A percentile compares a stretch with the other conserved stretches of the same genome.
phyloP scores from a whole-genome alignment of 225 moss, liverwort and hornwort genomes.

The Physcomitrium patens region DNA sequence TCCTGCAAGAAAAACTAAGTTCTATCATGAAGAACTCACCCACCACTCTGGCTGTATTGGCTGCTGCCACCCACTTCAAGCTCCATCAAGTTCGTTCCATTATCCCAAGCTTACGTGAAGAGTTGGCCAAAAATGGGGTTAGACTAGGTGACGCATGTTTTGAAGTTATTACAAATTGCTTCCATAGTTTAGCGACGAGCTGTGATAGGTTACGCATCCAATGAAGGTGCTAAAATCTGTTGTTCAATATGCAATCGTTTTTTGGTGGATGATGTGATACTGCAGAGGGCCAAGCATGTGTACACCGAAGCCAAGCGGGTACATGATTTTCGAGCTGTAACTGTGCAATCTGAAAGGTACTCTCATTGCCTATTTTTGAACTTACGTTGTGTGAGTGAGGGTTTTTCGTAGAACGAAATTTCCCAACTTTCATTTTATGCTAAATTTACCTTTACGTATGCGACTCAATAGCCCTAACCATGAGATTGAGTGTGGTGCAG shows the following conservation, averaged over 20 bases:
- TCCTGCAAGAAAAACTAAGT: slow-evolving; percentile 55
- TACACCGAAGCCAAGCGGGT: slow-evolving; percentile 83
- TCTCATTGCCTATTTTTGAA: slow-evolving; percentile 1
- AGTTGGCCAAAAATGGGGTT: background rate
- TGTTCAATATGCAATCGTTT: slow-evolving; percentile 7
- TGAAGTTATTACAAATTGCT: background rate
- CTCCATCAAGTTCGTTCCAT: slow-evolving; percentile 64
- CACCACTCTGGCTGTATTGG: slow-evolving; percentile 78
- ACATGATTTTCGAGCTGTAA: slow-evolving; percentile 61
- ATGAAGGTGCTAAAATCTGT: background rate
- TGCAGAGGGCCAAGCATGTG: slow-evolving; percentile 93
- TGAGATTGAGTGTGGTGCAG: slow-evolving; percentile 34
- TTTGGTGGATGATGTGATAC: background rate
- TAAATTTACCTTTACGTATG: too few species aligned
- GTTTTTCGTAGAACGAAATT: background rate
- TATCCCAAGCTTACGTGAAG: background rate
- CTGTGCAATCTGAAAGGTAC: slow-evolving; percentile 47
- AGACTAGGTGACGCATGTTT: background rate
- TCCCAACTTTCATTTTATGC: background rate
- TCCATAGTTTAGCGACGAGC: background rate
- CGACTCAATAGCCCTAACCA: slow-evolving; percentile 9
- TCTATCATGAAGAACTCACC: slow-evolving; percentile 65
- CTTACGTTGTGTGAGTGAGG: slow-evolving; percentile 1
- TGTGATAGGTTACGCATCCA: background rate
- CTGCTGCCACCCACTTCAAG: slow-evolving; percentile 72